Percentiles rank a stretch among this genome's conserved stretches.
phyloP scores from a whole-genome alignment of 768 basidiomycete species.

The Hygrophorus russula region DNA sequence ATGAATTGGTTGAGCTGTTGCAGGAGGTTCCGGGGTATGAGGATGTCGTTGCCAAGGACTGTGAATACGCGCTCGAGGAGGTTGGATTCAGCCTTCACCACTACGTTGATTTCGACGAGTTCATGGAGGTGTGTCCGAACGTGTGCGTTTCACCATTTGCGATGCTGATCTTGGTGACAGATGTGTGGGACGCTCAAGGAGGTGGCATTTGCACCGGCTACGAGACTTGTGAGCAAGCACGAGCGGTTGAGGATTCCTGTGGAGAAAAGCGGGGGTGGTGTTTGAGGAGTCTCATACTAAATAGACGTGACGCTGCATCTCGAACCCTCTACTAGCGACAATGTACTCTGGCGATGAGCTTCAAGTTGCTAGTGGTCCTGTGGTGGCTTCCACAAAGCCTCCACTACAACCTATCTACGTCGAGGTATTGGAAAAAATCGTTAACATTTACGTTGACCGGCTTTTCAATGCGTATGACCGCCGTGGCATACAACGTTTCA shows the following conservation, averaged over 20 bases:
- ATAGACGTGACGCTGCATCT: no score
- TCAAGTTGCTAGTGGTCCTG: no score
- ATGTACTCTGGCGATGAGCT: no score
- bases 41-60: slow-evolving; percentile 47
- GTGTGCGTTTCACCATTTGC: slow-evolving; percentile 1
- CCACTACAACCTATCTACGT: no score
- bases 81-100: slow-evolving; percentile 51
- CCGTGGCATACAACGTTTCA: no score
- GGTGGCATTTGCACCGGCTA: slow-evolving; percentile 33
- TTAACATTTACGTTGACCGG: no score
- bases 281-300: no score
- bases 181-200: slow-evolving; percentile 69
- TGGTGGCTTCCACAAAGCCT: no score
- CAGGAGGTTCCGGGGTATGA: slow-evolving; percentile 46
- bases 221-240: slow-evolving; percentile 9
- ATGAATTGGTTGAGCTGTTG: slow-evolving; percentile 30
- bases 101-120: slow-evolving; percentile 72
- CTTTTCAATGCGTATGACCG: no score
- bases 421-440: no score
- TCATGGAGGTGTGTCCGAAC: slow-evolving; percentile 59
- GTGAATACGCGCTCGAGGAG: slow-evolving; percentile 65
- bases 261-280: slow-evolving; percentile 45
- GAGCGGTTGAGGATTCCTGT: slow-evolving; percentile 35
- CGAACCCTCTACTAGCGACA: no score
- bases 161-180: slow-evolving; percentile 21